Conservation (phyloP, 805 yeast species). For the Hemisphaericaspora nanyangensis region DNA sequence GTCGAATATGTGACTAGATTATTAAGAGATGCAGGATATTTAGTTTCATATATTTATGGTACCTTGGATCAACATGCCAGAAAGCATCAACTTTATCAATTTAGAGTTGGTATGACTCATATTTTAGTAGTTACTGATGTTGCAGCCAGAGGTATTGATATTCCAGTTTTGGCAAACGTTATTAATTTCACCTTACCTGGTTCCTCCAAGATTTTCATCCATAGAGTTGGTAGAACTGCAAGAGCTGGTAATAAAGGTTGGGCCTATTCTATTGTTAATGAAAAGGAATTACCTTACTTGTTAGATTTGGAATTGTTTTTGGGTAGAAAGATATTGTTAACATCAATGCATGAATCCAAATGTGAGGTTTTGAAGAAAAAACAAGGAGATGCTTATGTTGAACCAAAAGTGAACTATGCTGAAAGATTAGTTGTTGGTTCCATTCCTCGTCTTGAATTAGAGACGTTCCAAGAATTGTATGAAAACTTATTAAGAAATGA, state of each 20-base stretch:
- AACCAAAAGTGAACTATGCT: slow-evolving; percentile 66
- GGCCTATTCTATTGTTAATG: slow-evolving; percentile 89
- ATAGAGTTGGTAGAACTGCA: slow-evolving; percentile 98
- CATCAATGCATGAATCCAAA: slow-evolving; percentile 65
- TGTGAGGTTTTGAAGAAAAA: slow-evolving; percentile 47
- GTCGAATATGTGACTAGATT: slow-evolving; percentile 83
- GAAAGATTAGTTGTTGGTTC: slow-evolving; percentile 80
- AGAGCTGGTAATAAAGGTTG: slow-evolving; percentile 98
- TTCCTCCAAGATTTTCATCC: slow-evolving; percentile 89
- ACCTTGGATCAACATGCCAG: slow-evolving; percentile 94
- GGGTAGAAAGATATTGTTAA: slow-evolving; percentile 73
- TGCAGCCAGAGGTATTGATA: slow-evolving; percentile 98
- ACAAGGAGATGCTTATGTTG: slow-evolving; percentile 40
- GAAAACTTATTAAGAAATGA: slow-evolving; percentile 56
- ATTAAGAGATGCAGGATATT: slow-evolving; percentile 74
- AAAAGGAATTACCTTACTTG: slow-evolving; percentile 83
- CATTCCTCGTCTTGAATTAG: slow-evolving; percentile 69
- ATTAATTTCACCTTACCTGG: slow-evolving; percentile 88
- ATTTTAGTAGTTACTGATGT: slow-evolving; percentile 96
- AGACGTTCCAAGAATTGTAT: slow-evolving; percentile 67
- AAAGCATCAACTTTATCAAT: slow-evolving; percentile 79
- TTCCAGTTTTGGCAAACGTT: slow-evolving; percentile 93
- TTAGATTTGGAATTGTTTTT: slow-evolving; percentile 86
- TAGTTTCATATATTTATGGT: slow-evolving; percentile 89
- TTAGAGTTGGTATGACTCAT: slow-evolving; percentile 78